Evolutionary conservation across 2,329 filamentous ascomycete genomes (phyloP), one percentile per base, ranked within the genome.

Genomic region (Falciphora oryzae): DNA sequence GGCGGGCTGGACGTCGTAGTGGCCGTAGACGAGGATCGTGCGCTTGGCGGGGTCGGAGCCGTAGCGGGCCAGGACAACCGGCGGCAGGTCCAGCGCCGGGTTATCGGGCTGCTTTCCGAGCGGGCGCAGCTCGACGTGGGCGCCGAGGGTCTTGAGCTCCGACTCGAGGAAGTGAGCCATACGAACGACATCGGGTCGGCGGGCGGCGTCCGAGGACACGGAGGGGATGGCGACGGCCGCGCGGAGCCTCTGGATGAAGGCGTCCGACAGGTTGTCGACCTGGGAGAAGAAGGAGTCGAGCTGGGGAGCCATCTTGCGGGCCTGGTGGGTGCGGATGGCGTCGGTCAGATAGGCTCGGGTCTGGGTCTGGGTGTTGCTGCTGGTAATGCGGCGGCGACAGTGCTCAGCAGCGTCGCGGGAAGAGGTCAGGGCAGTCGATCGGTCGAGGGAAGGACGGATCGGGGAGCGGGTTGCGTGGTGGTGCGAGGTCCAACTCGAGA

Each of bases 1-100:
- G 44, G 95, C 95, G 31, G 95, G 95, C 80, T 99, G 95, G 50
- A 99, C 95, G 76, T 99, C 95, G 81, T 99, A 99, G 82, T 99
- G 95, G 61, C 95, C 95, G 75, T 99, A 99, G 60, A 99, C 92
- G 67, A 99, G 84, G 70, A 99, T 95, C 50, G 93, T 98, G 66
- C 91, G 87, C 86, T 98, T 99, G 77, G 86, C 92, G 78, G 90
- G 89, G 77, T 98, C 93, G 77, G 87, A 91, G 70, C 95, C 93
- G 77, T 98, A 98, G 70, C 95, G 89, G 62, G 89, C 94, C 68
- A 99, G 86, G 65, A 99, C 87, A 63, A 97, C 93, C 1, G 95
- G 95, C 4, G 95, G 95, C 22, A 99, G 89, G 65, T 97, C 89
- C 70, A 99, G 88, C 71, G 93, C 84, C 74, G 96, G 92, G 75